Conservation (phyloP, 2,329 filamentous ascomycete species). For the Pseudogymnoascus sp. region DNA sequence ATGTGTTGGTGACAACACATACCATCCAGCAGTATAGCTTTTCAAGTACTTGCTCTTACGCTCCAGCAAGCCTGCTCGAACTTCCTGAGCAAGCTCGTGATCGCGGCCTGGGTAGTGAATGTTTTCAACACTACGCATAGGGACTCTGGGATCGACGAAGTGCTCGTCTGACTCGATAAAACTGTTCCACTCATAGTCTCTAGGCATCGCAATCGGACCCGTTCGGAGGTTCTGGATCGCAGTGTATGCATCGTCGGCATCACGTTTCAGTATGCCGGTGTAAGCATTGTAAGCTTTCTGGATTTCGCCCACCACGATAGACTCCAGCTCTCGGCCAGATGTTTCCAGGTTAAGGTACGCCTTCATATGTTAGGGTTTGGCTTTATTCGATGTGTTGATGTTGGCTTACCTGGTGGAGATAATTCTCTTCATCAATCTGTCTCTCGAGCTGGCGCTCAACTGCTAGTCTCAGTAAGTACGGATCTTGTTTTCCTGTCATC, state of each 20-base stretch:
- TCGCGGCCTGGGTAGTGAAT: slow-evolving; percentile 89
- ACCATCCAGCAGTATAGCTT: slow-evolving; percentile 66
- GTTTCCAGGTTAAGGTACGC: slow-evolving; percentile 91
- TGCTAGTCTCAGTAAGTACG: slow-evolving; percentile 74
- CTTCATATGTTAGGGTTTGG: slow-evolving; percentile 34
- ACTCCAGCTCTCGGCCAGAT: slow-evolving; percentile 89
- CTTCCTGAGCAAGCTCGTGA: slow-evolving; percentile 69
- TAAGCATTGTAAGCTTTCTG: slow-evolving; percentile 97
- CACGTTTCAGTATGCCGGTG: slow-evolving; percentile 81
- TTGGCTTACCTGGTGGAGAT: slow-evolving; percentile 60
- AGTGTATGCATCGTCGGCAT: slow-evolving; percentile 72
- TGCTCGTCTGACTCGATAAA: slow-evolving; percentile 72
- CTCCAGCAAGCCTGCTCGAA: slow-evolving; percentile 84
- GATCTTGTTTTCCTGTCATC: slow-evolving; percentile 80
- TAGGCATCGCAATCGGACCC: slow-evolving; percentile 86
- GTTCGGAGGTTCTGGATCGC: slow-evolving; percentile 72
- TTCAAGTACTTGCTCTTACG: slow-evolving; percentile 98
- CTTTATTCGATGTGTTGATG: neutral
- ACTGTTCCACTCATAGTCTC: slow-evolving; percentile 84
- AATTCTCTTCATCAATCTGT: slow-evolving; percentile 95
- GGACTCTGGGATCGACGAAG: slow-evolving; percentile 76
- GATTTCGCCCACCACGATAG: slow-evolving; percentile 93
- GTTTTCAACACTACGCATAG: slow-evolving; percentile 67
- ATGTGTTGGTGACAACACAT: slow-evolving; percentile 91
- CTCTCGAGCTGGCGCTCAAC: slow-evolving; percentile 87